Conservation (phyloP, 352 stramenopile species). For the Pythium myriotylum region DNA sequence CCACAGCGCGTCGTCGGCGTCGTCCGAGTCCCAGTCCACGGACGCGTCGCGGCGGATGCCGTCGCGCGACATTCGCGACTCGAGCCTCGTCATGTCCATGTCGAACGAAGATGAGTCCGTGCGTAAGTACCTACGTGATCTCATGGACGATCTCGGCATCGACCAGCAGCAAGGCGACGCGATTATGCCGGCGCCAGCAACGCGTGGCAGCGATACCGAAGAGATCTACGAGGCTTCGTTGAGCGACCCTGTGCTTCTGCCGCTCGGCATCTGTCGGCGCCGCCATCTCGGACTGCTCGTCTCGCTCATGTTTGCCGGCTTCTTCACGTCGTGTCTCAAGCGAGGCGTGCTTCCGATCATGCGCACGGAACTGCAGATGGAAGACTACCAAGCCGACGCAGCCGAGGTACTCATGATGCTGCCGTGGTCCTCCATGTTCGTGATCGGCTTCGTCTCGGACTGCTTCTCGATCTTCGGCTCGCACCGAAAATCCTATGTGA, state of each 20-base stretch:
- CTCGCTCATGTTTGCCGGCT: slow-evolving; percentile 21
- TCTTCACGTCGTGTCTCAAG: slow-evolving; percentile 30
- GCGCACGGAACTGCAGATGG: slow-evolving; percentile 69
- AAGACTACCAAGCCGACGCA: slow-evolving; percentile 57
- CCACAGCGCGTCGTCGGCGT: not conserved
- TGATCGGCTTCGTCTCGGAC: slow-evolving; percentile 75
- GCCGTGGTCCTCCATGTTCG: slow-evolving; percentile 78
- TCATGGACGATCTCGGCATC: slow-evolving; percentile 8
- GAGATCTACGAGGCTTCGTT: slow-evolving; percentile 8
- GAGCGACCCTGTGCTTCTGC: not conserved
- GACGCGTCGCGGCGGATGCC: not conserved
- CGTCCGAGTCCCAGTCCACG: too few species aligned
- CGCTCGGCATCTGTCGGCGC: slow-evolving; percentile 6
- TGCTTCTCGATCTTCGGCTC: slow-evolving; percentile 43
- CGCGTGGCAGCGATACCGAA: not conserved
- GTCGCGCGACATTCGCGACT: slow-evolving; percentile 1
- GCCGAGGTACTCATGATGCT: slow-evolving; percentile 58
- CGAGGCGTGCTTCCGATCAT: slow-evolving; percentile 48
- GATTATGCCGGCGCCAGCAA: not conserved
- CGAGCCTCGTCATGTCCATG: slow-evolving; percentile 3
- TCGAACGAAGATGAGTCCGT: slow-evolving; percentile 8
- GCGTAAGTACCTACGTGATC: slow-evolving; percentile 13
- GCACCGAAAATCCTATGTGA: slow-evolving; percentile 58
- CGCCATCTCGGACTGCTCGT: slow-evolving; percentile 23
- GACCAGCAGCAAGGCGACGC: not conserved